A percentile compares a stretch with the other conserved stretches of the same genome.
These are phyloP conservation scores for Raddia guianensis DNA, from an alignment of 176 grass and related monocot species.

Conservation along the genomic window DNA sequence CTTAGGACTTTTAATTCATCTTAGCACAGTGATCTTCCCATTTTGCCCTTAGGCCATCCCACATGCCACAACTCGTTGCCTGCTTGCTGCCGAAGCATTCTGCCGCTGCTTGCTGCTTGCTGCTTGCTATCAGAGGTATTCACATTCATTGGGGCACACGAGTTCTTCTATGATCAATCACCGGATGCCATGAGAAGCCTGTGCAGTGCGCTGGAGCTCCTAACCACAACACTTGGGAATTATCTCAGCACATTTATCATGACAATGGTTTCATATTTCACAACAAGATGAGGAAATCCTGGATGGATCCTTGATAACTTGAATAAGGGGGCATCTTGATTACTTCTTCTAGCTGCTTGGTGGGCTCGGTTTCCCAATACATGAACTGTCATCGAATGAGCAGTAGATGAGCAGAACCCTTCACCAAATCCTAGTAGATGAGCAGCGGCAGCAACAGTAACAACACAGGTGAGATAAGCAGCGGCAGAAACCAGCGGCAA, in stretches of 20 bases:
- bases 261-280: slow-evolving; percentile 66
- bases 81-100: too few species aligned
- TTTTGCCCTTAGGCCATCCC: too few species aligned
- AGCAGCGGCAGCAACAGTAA: too few species aligned
- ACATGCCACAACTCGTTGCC: too few species aligned
- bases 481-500: too few species aligned
- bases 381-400: too few species aligned
- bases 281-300: slow-evolving; percentile 57
- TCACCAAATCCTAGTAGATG: too few species aligned
- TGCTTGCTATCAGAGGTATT: slow-evolving; percentile 56
- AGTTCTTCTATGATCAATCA: slow-evolving; percentile 88
- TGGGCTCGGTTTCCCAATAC: slow-evolving; percentile 58
- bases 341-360: slow-evolving; percentile 88
- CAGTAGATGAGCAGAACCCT: too few species aligned
- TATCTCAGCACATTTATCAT: slow-evolving; percentile 80
- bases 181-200: slow-evolving; percentile 86
- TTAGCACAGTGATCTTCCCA: too few species aligned
- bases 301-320: slow-evolving; percentile 93
- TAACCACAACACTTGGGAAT: slow-evolving; percentile 62
- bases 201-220: slow-evolving; percentile 71
- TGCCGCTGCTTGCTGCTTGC: too few species aligned
- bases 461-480: too few species aligned
- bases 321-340: slow-evolving; percentile 75
- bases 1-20: too few species aligned
- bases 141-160: slow-evolving; percentile 71